Base-by-base conservation (phyloP, 1,284 basidiomycete genomes). In the Microstroma glucosiphilum region DNA sequence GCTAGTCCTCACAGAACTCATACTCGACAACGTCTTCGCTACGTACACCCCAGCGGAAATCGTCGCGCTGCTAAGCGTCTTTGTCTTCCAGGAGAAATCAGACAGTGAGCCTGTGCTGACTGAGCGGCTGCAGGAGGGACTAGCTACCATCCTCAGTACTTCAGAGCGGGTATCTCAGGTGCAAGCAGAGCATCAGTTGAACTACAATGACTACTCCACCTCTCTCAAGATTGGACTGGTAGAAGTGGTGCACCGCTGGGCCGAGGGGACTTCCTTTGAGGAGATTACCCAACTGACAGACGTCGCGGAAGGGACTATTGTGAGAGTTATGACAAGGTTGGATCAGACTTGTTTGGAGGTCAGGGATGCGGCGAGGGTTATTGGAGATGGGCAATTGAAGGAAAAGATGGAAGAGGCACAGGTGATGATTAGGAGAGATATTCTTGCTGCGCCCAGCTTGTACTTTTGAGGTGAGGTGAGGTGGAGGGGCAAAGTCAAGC, bases 161-260 rank as follows among this genome's bases (percentile, higher is more conserved):
- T 88, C 87, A n/a, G 90, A 96, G 53, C 84, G 88, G 26, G 87
- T 99, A 4, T 87, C 87, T 46, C 81, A 85, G 12, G 85, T 90
- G 19, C 92, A 97, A 77, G 86, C 90, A 68, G 79, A 81, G 30
- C 86, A 91, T 76, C 71, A 77, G 51, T 69, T 81, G 23, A 89
- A 88, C 1, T 57, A 62, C 19, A 60, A 54, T 1, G 57, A 43
- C 43, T 17, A 17, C 43, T 17, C 15, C 13, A 12, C 43, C 15
- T 17, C 43, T 4, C 43, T 48, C 43, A 17, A 21, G 21, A 21
- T 21, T 48, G 94, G 94, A 1, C 82, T 99, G 26, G 87, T 91
- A 12, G 91, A 96, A 75, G 93, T 96, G 0, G 94, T 97, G 8
- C 96, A 97, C 79, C 92, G 97, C 80, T 99, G 96, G 96, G 93